Conservation (phyloP, 2,329 filamentous ascomycete species). For the Aaosphaeria arxii region DNA sequence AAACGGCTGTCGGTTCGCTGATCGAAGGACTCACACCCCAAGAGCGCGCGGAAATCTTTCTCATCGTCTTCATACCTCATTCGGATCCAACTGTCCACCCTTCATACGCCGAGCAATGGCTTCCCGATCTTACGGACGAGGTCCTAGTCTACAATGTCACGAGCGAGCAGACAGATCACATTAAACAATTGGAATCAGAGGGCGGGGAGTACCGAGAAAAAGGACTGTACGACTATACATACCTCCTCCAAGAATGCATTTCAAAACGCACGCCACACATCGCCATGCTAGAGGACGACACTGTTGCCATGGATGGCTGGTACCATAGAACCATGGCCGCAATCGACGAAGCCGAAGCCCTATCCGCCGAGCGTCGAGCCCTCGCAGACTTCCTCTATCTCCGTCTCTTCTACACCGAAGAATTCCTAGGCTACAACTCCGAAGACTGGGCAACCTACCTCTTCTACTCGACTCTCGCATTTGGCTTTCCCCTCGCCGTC, state of each 20-base stretch:
- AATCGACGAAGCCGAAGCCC: conserved; percentile 30
- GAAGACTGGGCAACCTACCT: conserved; percentile 41
- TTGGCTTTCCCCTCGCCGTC: conserved; percentile 17
- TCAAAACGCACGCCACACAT: conserved; percentile 39
- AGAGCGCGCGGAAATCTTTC: conserved; percentile 41
- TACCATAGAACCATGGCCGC: conserved; percentile 41
- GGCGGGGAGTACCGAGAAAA: conserved; percentile 38
- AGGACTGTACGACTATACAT: conserved; percentile 44
- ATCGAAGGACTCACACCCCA: conserved; percentile 41
- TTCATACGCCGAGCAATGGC: conserved; percentile 42
- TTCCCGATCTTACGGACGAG: conserved; percentile 38
- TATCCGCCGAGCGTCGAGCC: conserved; percentile 18
- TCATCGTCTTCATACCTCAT: conserved; percentile 46
- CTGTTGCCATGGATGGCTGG: conserved; percentile 48
- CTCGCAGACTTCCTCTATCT: conserved; percentile 40
- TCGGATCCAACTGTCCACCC: conserved; percentile 41
- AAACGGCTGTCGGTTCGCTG: conserved; percentile 43
- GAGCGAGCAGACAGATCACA: conserved; percentile 30
- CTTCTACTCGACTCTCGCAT: conserved; percentile 27
- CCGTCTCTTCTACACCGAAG: conserved; percentile 47
- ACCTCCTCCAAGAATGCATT: conserved; percentile 41
- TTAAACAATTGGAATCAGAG: conserved; percentile 28
- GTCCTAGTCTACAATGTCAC: conserved; percentile 41
- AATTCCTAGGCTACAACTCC: conserved; percentile 45
- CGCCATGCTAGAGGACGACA: conserved; percentile 48